These are phyloP conservation scores for Garcia nutans DNA, from an alignment of 345 rosid genomes.

Conservation along the genomic window DNA sequence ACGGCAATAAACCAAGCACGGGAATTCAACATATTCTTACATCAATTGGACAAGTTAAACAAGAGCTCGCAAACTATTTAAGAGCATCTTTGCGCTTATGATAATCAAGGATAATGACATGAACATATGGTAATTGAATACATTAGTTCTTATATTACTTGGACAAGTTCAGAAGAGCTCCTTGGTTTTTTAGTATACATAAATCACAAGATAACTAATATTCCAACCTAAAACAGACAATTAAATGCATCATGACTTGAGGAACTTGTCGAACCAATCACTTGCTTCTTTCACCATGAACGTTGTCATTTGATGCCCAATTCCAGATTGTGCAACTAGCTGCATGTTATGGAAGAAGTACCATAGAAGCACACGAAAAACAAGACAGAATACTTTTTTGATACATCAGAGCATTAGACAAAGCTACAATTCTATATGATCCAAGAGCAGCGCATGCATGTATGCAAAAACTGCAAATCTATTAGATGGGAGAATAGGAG, in stretches of 20 bases:
- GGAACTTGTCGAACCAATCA: slow-evolving; percentile 69
- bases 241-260: slow-evolving; percentile 29
- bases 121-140: too few species aligned
- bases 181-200: not conserved
- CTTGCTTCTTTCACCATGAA: slow-evolving; percentile 78
- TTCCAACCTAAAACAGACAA: not conserved
- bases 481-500: too few species aligned
- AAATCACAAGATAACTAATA: not conserved
- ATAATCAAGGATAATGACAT: too few species aligned
- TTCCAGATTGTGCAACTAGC: slow-evolving; percentile 63
- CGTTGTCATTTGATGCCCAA: slow-evolving; percentile 63
- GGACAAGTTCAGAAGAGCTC: not conserved
- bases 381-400: too few species aligned
- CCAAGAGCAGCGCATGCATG: too few species aligned
- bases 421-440: not conserved
- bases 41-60: too few species aligned
- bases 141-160: not conserved
- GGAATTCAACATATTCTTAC: too few species aligned
- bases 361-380: too few species aligned
- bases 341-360: slow-evolving; percentile 27
- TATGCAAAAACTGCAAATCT: too few species aligned
- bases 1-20: too few species aligned
- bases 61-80: too few species aligned
- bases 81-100: too few species aligned
- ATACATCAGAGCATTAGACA: not conserved